Conservation (phyloP, 1,284 basidiomycete species). For the Gomphus sp. region DNA sequence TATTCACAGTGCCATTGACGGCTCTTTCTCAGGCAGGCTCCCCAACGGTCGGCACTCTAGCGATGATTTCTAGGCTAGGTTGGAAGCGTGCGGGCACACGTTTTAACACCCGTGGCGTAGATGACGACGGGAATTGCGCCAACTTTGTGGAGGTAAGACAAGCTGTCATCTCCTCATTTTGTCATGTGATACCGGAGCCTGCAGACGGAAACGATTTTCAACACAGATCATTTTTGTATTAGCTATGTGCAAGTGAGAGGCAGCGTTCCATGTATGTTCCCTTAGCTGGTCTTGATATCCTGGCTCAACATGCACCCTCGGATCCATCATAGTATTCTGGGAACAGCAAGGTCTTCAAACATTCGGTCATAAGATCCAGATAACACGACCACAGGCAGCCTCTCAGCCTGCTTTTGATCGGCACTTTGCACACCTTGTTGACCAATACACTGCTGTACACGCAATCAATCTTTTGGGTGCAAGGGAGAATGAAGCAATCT, state of each 20-base stretch:
- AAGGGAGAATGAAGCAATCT: conserved; percentile 85
- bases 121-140: conserved; percentile 95
- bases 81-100: conserved; percentile 96
- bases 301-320: neutral
- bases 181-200: conserved; percentile 15
- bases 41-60: conserved; percentile 59
- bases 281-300: neutral
- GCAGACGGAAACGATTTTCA: conserved; percentile 87
- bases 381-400: conserved; percentile 84
- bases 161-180: conserved; percentile 8
- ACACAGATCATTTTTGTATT: conserved; percentile 74
- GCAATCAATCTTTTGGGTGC: conserved; percentile 84
- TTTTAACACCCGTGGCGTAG: conserved; percentile 95
- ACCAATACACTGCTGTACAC: conserved; percentile 75
- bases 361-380: conserved; percentile 84
- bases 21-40: conserved; percentile 62
- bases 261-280: conserved; percentile 75
- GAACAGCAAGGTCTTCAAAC: conserved; percentile 92
- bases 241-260: conserved; percentile 93
- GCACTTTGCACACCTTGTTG: conserved; percentile 80
- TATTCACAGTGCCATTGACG: conserved; percentile 60
- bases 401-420: conserved; percentile 95
- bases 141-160: conserved; percentile 87
- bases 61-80: conserved; percentile 79
- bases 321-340: conserved; percentile 73